Percentiles rank a stretch among this genome's conserved stretches.
Conservation (phyloP, 192 early-diverging fungal species). For the Phlyctochytrium bullatum region DNA sequence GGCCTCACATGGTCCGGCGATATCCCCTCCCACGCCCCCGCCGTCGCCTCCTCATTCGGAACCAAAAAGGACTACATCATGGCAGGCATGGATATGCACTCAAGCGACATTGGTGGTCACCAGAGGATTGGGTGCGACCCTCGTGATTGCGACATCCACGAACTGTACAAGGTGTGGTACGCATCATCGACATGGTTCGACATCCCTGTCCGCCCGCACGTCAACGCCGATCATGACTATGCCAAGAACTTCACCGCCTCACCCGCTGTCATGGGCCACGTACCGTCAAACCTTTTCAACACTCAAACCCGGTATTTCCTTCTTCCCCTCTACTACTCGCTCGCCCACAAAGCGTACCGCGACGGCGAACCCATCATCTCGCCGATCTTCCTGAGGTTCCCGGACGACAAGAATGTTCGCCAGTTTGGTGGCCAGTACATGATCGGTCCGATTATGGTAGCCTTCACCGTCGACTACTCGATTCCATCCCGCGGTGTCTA, state of each 20-base stretch:
- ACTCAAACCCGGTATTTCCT: slow-evolving; percentile 11
- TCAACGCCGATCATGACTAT: not conserved
- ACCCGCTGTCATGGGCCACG: slow-evolving; percentile 14
- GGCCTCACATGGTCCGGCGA: slow-evolving; percentile 19
- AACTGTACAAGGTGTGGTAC: slow-evolving; percentile 9
- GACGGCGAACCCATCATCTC: slow-evolving; percentile 11
- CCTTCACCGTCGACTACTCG: not conserved
- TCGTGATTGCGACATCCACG: not conserved
- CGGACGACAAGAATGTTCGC: slow-evolving; percentile 9
- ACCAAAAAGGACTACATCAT: slow-evolving; percentile 17
- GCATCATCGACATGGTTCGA: slow-evolving; percentile 20
- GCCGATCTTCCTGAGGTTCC: slow-evolving; percentile 22
- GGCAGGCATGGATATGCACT: slow-evolving; percentile 17
- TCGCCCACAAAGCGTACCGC: slow-evolving; percentile 8
- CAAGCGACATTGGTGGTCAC: slow-evolving; percentile 18
- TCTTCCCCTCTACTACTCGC: slow-evolving; percentile 19
- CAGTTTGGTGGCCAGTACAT: slow-evolving; percentile 12
- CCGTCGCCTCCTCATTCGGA: slow-evolving; percentile 8
- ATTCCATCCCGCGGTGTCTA: not conserved
- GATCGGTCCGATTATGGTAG: slow-evolving; percentile 12
- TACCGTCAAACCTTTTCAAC: slow-evolving; percentile 19
- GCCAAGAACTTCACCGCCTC: slow-evolving; percentile 9
- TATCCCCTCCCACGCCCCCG: slow-evolving; percentile 13
- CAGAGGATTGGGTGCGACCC: slow-evolving; percentile 6
- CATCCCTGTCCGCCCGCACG: slow-evolving; percentile 16